A percentile compares a stretch with the other conserved stretches of the same genome.
These are phyloP conservation scores for Candolleomyces eurysporus DNA, from an alignment of 768 basidiomycete species.

Conservation along the genomic window DNA sequence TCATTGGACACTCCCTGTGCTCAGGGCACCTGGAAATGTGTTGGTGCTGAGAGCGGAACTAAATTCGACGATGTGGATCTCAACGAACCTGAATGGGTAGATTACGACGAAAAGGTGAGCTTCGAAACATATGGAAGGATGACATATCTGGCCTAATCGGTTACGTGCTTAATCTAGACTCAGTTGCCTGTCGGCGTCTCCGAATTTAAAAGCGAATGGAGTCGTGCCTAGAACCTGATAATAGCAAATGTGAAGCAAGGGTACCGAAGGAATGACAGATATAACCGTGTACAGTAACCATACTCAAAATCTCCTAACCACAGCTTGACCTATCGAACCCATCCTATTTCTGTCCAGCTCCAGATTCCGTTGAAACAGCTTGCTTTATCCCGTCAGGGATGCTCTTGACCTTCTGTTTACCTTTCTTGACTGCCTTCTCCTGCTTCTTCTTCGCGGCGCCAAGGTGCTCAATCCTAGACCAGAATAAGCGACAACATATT, in stretches of 20 bases:
- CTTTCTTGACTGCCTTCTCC: conserved; percentile 21
- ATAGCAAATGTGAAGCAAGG: neutral
- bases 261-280: neutral
- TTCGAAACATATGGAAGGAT: neutral
- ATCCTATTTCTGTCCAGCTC: neutral
- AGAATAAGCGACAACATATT: too few species aligned
- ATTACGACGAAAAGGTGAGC: conserved; percentile 87
- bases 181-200: conserved; percentile 70
- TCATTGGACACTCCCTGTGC: neutral
- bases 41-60: conserved; percentile 51
- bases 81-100: conserved; percentile 71
- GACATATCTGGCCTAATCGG: neutral
- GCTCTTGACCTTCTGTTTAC: conserved; percentile 32
- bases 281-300: neutral
- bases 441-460: conserved; percentile 43
- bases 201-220: conserved; percentile 63
- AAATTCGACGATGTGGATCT: conserved; percentile 68
- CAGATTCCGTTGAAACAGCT: neutral
- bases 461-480: conserved; percentile 45
- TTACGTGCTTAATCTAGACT: conserved; percentile 35
- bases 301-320: neutral
- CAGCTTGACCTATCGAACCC: neutral
- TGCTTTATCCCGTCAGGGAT: conserved; percentile 21
- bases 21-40: conserved; percentile 79
- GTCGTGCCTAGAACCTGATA: conserved; percentile 45